phyloP scores from a whole-genome alignment of 2,329 filamentous ascomycete species.

The Beauveria medogensis region DNA sequence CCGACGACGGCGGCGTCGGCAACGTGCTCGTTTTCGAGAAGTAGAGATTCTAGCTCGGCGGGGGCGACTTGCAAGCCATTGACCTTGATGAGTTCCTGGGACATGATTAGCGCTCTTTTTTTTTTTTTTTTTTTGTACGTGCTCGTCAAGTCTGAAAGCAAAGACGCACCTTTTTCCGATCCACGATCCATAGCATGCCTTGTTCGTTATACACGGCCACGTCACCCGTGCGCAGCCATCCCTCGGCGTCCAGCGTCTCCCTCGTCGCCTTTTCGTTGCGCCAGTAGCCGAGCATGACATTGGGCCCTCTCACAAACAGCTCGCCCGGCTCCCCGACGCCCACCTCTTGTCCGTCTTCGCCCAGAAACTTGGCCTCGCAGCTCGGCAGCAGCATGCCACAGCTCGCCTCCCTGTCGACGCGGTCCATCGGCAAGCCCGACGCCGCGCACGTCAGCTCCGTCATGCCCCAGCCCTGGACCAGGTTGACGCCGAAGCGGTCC shows the following conservation, averaged over 20 bases:
- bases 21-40: constrained; percentile 42
- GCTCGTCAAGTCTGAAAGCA: not conserved
- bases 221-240: constrained; percentile 54
- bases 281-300: constrained; percentile 53
- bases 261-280: constrained; percentile 44
- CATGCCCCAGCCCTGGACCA: constrained; percentile 54
- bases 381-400: constrained; percentile 48
- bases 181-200: constrained; percentile 36
- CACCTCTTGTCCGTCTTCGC: constrained; percentile 44
- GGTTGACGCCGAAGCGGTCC: constrained; percentile 28
- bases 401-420: constrained; percentile 30
- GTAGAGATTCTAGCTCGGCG: constrained; percentile 45
- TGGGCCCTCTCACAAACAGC: constrained; percentile 45
- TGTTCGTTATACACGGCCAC: constrained; percentile 40
- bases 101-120: constrained; percentile 12
- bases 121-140: too few relatives aligned
- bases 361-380: constrained; percentile 43
- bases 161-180: constrained; percentile 38
- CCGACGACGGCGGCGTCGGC: constrained; percentile 49
- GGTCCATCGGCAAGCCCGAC: constrained; percentile 30
- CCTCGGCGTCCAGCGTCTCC: constrained; percentile 40
- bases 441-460: constrained; percentile 42
- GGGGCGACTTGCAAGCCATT: constrained; percentile 53
- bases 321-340: constrained; percentile 41
- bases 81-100: constrained; percentile 49